A percentile compares a stretch with the other conserved stretches of the same genome.
Conservation (phyloP, 305 asterid species). For the Ajuga reptans region DNA sequence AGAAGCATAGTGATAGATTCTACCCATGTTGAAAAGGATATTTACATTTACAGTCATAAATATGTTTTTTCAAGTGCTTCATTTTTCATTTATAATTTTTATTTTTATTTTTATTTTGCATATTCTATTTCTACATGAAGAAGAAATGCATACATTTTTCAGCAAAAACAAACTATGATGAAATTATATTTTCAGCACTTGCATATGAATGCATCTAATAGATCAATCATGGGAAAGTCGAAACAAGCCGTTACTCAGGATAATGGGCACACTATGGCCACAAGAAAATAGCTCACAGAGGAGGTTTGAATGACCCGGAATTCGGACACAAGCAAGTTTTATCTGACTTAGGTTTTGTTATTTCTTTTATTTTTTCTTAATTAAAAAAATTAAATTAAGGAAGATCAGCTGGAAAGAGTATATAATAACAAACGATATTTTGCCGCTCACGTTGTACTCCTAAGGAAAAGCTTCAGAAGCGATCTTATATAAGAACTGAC, state of each 20-base stretch:
- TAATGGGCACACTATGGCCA: not conserved
- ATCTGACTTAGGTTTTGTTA: not conserved
- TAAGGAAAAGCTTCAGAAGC: not conserved
- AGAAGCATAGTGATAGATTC: constrained; percentile 10
- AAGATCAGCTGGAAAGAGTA: not conserved
- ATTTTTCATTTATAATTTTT: not conserved
- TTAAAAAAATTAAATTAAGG: not conserved
- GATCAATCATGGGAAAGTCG: not conserved
- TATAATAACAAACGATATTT: not conserved
- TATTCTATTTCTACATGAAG: not conserved
- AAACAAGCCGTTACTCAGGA: not conserved
- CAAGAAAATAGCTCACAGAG: not conserved
- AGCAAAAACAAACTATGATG: not conserved
- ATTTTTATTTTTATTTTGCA: not conserved
- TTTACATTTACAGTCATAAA: not conserved
- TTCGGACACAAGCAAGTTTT: not conserved
- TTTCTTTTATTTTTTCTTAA: not conserved
- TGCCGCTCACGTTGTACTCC: not conserved
- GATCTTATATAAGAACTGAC: not conserved
- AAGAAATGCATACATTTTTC: not conserved
- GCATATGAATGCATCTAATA: constrained; percentile 7
- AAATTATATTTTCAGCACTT: constrained; percentile 9
- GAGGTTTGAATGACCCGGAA: not conserved
- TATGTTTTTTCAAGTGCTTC: constrained; percentile 8
- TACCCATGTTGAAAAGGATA: not conserved